Conservation (phyloP, 352 stramenopile genomes). For the Phytophthora melonis region DNA sequence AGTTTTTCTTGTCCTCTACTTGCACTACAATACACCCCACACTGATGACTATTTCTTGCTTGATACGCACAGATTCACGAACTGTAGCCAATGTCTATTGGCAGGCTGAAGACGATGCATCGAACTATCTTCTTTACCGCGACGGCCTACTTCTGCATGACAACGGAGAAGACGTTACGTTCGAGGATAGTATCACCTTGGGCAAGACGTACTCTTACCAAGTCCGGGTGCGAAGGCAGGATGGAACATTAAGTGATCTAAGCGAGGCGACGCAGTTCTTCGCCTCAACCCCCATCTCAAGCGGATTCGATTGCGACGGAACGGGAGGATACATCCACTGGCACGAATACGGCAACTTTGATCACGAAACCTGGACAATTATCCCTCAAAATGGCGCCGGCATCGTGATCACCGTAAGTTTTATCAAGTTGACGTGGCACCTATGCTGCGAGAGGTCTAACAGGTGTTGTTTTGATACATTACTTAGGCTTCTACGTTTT, state of each 20-base stretch:
- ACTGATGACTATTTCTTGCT: neutral
- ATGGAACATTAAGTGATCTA: conserved; percentile 27
- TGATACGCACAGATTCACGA: conserved; percentile 39
- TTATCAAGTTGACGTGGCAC: neutral
- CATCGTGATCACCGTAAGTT: conserved; percentile 55
- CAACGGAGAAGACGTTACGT: conserved; percentile 37
- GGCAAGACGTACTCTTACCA: conserved; percentile 57
- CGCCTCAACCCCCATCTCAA: conserved; percentile 6
- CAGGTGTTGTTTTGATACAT: conserved; percentile 1
- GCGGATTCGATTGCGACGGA: conserved; percentile 43
- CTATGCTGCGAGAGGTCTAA: neutral
- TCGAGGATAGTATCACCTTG: conserved; percentile 45
- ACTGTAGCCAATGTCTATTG: conserved; percentile 47
- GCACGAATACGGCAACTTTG: conserved; percentile 48
- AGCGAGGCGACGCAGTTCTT: conserved; percentile 49
- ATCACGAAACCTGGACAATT: conserved; percentile 55
- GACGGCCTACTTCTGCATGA: conserved; percentile 34
- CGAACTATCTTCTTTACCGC: conserved; percentile 53
- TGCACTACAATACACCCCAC: neutral
- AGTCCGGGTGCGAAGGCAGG: conserved; percentile 28
- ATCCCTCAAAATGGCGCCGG: conserved; percentile 24
- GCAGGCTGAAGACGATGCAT: conserved; percentile 31
- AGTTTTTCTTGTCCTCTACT: conserved; percentile 10
- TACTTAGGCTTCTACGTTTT: conserved; percentile 53
- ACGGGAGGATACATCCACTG: conserved; percentile 47